Conservation (phyloP, 306 rosid genomes). For the Acmispon strigosus region DNA sequence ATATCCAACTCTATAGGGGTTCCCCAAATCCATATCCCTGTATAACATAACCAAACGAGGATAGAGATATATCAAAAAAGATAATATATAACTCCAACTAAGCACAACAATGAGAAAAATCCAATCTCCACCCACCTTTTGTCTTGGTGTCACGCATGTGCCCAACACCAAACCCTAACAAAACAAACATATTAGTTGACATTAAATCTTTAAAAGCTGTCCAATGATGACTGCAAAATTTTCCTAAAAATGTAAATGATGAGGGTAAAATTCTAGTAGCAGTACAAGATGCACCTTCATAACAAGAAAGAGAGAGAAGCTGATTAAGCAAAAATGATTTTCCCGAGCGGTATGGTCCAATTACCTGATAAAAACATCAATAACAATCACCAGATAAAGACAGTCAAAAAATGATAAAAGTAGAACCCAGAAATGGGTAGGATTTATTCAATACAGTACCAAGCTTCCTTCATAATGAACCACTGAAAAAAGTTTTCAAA, state of each 20-base stretch:
- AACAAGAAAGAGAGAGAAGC: conserved; percentile 93
- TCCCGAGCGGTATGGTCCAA: conserved; percentile 97
- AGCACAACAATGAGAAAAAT: conserved; percentile 24
- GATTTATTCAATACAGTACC: neutral
- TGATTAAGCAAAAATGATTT: conserved; percentile 95
- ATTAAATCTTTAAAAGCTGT: conserved; percentile 9
- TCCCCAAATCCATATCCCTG: conserved; percentile 99
- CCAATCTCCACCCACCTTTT: conserved; percentile 53
- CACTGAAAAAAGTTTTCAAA: neutral
- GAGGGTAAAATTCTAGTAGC: conserved; percentile 11
- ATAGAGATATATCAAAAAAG: conserved; percentile 10
- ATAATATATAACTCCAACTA: neutral
- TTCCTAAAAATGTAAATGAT: neutral
- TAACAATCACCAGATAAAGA: conserved; percentile 45
- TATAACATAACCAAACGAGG: neutral
- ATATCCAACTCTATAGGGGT: conserved; percentile 73
- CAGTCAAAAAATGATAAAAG: conserved; percentile 18
- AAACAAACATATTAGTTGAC: neutral
- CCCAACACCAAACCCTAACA: conserved; percentile 92
- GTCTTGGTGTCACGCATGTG: conserved; percentile 98
- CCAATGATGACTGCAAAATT: neutral
- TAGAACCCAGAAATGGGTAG: conserved; percentile 11
- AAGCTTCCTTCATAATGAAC: neutral
- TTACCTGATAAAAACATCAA: conserved; percentile 50
- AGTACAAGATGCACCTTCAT: conserved; percentile 57